A percentile compares a stretch with the other conserved stretches of the same genome.
Evolutionary conservation across 805 yeast species (phyloP).

Genomic region (Hanseniaspora hatyaiensis): DNA sequence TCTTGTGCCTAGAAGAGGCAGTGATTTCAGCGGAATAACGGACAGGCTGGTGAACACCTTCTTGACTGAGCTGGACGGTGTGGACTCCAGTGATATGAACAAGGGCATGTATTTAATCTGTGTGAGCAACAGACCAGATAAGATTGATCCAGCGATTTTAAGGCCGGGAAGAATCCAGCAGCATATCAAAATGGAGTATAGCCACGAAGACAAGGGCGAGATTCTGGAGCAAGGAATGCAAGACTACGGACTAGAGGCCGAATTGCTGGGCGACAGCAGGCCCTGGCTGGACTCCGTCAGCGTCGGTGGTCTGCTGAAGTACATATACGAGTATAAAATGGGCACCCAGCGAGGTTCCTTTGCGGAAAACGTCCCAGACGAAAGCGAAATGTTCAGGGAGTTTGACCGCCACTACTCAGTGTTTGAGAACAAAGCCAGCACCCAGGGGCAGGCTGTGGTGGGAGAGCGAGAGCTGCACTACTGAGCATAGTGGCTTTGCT

Average conservation of each 20-base stretch:
- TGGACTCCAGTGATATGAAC: conserved; percentile 69
- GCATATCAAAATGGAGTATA: conserved; percentile 73
- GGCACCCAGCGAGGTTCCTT: too few species aligned
- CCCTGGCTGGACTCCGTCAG: conserved; percentile 16
- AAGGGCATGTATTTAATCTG: conserved; percentile 75
- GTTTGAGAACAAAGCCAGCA: too few species aligned
- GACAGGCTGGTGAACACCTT: conserved; percentile 95
- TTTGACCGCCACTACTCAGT: not conserved
- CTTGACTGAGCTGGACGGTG: conserved; percentile 98
- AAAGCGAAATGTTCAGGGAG: not conserved
- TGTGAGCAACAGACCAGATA: conserved; percentile 90
- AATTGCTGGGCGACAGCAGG: conserved; percentile 6
- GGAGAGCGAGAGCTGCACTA: too few species aligned
- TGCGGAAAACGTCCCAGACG: too few species aligned
- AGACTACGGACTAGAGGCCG: conserved; percentile 19
- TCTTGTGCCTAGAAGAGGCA: conserved; percentile 95
- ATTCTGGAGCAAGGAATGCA: conserved; percentile 35
- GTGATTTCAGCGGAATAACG: conserved; percentile 94
- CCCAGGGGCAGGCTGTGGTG: too few species aligned
- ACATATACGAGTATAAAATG: not conserved
- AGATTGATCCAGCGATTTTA: conserved; percentile 84
- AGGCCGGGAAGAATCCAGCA: conserved; percentile 96
- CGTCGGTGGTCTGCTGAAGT: not conserved
- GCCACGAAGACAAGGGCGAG: conserved; percentile 54
- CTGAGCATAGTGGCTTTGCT: too few species aligned